A percentile compares a stretch with the other conserved stretches of the same genome.
phyloP scores from a whole-genome alignment of 257 asterid genomes.

The Rehmannia glutinosa region DNA sequence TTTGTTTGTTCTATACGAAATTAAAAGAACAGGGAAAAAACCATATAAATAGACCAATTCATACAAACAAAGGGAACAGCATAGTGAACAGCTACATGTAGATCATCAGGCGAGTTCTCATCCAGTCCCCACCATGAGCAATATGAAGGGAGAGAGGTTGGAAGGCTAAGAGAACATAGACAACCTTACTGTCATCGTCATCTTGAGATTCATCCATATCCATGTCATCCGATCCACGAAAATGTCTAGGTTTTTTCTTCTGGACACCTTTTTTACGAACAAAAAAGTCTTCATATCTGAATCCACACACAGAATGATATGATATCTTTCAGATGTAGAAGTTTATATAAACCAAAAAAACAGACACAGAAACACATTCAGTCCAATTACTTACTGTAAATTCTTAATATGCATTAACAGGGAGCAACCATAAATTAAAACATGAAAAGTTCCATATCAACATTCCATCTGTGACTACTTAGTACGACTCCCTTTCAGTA shows the following conservation, averaged over 20 bases:
- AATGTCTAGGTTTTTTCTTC: conserved; percentile 47
- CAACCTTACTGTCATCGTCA: conserved; percentile 38
- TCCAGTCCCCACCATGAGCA: background rate
- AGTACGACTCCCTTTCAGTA: background rate
- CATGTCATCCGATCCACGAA: conserved; percentile 43
- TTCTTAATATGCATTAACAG: background rate
- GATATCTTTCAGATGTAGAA: background rate
- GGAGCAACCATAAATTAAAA: background rate
- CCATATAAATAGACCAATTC: background rate
- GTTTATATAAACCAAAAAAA: conserved; percentile 1
- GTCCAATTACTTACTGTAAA: background rate
- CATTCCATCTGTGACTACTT: background rate
- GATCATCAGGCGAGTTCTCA: background rate
- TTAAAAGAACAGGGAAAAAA: background rate
- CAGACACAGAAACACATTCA: conserved; percentile 9
- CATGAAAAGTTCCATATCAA: conserved; percentile 2
- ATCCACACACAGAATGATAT: conserved; percentile 15
- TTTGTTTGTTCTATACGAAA: conserved; percentile 40
- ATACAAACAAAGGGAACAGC: background rate
- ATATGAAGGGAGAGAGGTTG: background rate
- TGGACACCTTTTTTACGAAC: conserved; percentile 34
- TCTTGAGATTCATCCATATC: conserved; percentile 41
- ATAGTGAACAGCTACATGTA: background rate
- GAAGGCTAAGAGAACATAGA: background rate
- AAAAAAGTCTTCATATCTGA: conserved; percentile 86